These are phyloP conservation scores for Neohortaea acidophila DNA, from an alignment of 495 filamentous ascomycete genomes.

Conservation along the genomic window DNA sequence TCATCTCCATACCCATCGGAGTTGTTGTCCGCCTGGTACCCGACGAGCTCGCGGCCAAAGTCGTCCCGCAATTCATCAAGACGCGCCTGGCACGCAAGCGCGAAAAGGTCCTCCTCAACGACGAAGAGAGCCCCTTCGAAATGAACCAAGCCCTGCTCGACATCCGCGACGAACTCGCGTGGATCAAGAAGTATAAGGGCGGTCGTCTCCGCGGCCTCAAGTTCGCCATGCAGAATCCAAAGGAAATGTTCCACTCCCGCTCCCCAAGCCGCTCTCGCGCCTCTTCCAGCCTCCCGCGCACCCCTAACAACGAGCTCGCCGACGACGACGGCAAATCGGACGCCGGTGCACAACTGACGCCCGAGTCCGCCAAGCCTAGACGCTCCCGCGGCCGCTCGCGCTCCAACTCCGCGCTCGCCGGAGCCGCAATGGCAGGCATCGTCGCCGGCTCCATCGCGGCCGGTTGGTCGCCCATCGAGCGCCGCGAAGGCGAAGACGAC, in stretches of 20 bases:
- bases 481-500: conserved; percentile 30
- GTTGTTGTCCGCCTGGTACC: conserved; percentile 60
- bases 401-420: conserved; percentile 73
- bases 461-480: conserved; percentile 78
- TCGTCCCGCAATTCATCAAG: conserved; percentile 33
- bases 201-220: conserved; percentile 77
- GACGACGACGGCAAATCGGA: conserved; percentile 34
- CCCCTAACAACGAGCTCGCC: conserved; percentile 45
- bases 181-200: conserved; percentile 56
- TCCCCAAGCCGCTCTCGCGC: conserved; percentile 62
- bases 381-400: conserved; percentile 61
- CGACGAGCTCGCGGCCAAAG: conserved; percentile 41
- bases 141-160: conserved; percentile 29
- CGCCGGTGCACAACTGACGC: conserved; percentile 37
- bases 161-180: conserved; percentile 33
- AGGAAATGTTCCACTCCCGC: conserved; percentile 54
- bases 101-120: conserved; percentile 39
- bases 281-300: conserved; percentile 48
- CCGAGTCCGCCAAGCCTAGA: conserved; percentile 46
- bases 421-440: conserved; percentile 75
- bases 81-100: conserved; percentile 14
- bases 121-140: conserved; percentile 57
- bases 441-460: conserved; percentile 76
- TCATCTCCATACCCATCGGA: conserved; percentile 54
- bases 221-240: conserved; percentile 68